These are phyloP conservation scores for Penicillium sp. DNA, from an alignment of 2,329 filamentous ascomycete genomes.

Conservation along the genomic window DNA sequence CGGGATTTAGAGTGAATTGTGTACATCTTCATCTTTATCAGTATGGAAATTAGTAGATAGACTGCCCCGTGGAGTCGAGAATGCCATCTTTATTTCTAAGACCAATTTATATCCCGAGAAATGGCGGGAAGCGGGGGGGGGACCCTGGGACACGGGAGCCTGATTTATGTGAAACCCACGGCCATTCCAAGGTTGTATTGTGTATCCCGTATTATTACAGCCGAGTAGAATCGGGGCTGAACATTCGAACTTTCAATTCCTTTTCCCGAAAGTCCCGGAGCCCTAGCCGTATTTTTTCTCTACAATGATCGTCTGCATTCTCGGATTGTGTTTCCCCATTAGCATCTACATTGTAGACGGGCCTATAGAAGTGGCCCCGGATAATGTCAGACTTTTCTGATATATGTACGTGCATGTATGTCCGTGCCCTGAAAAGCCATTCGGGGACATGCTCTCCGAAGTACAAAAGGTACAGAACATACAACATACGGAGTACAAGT, in stretches of 20 bases:
- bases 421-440: not conserved
- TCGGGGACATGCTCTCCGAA: not conserved
- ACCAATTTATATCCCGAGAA: slow-evolving; percentile 2
- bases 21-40: not conserved
- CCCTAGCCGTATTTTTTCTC: not conserved
- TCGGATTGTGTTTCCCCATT: not conserved
- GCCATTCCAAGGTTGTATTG: not conserved
- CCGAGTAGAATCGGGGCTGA: not conserved
- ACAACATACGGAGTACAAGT: no score
- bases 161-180: slow-evolving; percentile 5
- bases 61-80: not conserved
- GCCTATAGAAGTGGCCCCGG: not conserved
- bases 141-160: not conserved
- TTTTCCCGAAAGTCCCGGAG: not conserved
- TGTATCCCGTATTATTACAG: not conserved
- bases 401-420: not conserved
- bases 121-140: not conserved
- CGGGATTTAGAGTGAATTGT: not conserved
- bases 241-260: not conserved
- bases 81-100: not conserved
- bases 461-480: not conserved
- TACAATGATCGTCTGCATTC: not conserved
- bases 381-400: not conserved
- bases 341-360: not conserved
- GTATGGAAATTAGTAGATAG: not conserved